phyloP scores from a whole-genome alignment of 1,139 yeast species.

The Eremothecium coryli region DNA sequence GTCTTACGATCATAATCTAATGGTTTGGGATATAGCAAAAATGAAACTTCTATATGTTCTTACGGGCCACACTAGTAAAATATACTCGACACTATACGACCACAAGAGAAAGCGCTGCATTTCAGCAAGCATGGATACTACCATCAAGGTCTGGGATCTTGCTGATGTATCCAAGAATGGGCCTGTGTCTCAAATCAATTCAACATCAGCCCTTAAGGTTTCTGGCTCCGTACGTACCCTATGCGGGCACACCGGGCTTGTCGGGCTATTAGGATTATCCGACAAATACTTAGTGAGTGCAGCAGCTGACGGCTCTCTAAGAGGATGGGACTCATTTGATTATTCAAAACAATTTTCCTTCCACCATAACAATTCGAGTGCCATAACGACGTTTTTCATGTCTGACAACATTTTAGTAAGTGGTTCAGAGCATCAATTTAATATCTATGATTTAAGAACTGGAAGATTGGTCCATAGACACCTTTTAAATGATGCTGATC shows the following conservation, averaged over 20 bases:
- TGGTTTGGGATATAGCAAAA: constrained; percentile 84
- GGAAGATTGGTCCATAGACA: constrained; percentile 68
- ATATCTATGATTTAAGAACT: constrained; percentile 76
- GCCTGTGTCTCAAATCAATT: constrained; percentile 20
- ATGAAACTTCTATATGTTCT: constrained; percentile 67
- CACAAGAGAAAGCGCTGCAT: constrained; percentile 67
- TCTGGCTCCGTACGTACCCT: constrained; percentile 25
- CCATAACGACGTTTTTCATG: constrained; percentile 90
- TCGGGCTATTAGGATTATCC: constrained; percentile 74
- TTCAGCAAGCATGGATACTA: constrained; percentile 87
- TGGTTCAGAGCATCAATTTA: constrained; percentile 74
- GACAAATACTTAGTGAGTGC: constrained; percentile 83
- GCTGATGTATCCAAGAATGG: constrained; percentile 33
- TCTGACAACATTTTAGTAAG: constrained; percentile 78
- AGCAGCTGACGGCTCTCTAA: constrained; percentile 86
- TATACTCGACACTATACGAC: constrained; percentile 81
- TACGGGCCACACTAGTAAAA: constrained; percentile 77
- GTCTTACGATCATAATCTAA: constrained; percentile 79
- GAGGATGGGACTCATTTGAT: constrained; percentile 85
- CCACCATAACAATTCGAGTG: constrained; percentile 76
- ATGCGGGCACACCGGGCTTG: constrained; percentile 81
- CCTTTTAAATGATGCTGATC: constrained; percentile 65
- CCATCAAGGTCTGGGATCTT: constrained; percentile 84
- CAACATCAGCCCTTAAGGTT: constrained; percentile 21
- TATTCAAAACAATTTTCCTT: constrained; percentile 63